A percentile compares a stretch with the other conserved stretches of the same genome.
phyloP scores from a whole-genome alignment of 345 rosid genomes.

The Moricandia arvensis region DNA sequence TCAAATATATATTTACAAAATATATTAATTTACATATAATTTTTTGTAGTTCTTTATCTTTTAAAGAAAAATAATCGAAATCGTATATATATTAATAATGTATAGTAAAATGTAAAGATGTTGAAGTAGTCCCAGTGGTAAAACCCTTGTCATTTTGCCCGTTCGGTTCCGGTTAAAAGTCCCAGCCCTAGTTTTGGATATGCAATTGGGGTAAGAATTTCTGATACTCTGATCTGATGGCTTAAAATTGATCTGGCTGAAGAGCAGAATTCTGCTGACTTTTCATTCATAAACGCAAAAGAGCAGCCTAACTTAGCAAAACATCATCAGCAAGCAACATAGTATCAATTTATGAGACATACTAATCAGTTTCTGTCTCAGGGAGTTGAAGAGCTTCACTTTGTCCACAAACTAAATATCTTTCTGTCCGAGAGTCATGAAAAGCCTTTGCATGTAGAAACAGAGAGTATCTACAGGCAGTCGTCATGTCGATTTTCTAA shows the following conservation, averaged over 20 bases:
- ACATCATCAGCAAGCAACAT: slow-evolving; percentile 17
- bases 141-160: too few species aligned
- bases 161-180: too few species aligned
- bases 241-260: too few species aligned
- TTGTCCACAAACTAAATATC: slow-evolving; percentile 67
- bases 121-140: too few species aligned
- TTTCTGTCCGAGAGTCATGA: slow-evolving; percentile 63
- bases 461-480: slow-evolving; percentile 3
- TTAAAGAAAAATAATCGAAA: too few species aligned
- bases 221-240: not conserved
- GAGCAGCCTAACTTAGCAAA: not conserved
- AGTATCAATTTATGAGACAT: slow-evolving; percentile 8
- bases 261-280: not conserved
- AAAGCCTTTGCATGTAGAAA: slow-evolving; percentile 55
- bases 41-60: too few species aligned
- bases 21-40: too few species aligned
- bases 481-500: not conserved
- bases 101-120: too few species aligned
- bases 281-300: slow-evolving; percentile 17
- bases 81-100: too few species aligned
- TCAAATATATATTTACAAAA: too few species aligned
- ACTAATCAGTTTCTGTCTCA: slow-evolving; percentile 59
- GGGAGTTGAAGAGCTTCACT: slow-evolving; percentile 55
- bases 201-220: not conserved
- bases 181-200: not conserved